phyloP scores from a whole-genome alignment of 1,284 basidiomycete species.

The Coniferiporia weirii region DNA sequence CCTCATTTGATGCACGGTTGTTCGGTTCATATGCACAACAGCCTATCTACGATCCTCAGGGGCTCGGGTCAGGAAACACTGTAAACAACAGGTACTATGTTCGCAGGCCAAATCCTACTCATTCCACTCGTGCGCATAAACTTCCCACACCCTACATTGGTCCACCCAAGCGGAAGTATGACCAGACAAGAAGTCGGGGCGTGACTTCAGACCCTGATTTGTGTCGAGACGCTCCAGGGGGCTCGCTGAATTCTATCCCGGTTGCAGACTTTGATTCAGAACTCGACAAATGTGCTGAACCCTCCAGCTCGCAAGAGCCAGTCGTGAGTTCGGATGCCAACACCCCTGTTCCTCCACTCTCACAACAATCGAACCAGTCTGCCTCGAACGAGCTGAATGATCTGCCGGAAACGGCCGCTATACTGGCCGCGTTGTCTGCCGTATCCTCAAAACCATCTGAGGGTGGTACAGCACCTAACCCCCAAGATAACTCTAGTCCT shows the following conservation, averaged over 20 bases:
- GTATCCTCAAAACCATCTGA: slow-evolving; percentile 3
- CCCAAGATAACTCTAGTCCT: neutral
- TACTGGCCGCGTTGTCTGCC: slow-evolving; percentile 14
- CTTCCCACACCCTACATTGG: slow-evolving; percentile 18
- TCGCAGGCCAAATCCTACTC: slow-evolving; percentile 9
- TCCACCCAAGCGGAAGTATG: slow-evolving; percentile 13
- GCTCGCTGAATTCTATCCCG: neutral
- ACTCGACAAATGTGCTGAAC: neutral
- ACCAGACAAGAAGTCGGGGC: neutral
- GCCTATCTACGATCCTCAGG: neutral
- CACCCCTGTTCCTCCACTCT: neutral
- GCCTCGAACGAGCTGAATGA: neutral
- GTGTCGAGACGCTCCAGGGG: neutral
- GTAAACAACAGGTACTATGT: neutral
- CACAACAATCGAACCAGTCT: neutral
- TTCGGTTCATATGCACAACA: slow-evolving; percentile 1
- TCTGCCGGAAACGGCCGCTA: slow-evolving; percentile 12
- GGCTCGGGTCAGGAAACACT: neutral
- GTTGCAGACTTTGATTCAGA: neutral
- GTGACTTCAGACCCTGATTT: neutral
- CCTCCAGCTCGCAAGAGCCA: neutral
- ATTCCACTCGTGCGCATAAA: slow-evolving; percentile 15
- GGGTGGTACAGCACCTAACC: neutral
- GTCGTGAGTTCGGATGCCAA: neutral
- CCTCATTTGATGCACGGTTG: slow-evolving; percentile 10